Base-by-base conservation (phyloP, 495 filamentous ascomycete genomes). In the Aspergillus mulundensis region DNA sequence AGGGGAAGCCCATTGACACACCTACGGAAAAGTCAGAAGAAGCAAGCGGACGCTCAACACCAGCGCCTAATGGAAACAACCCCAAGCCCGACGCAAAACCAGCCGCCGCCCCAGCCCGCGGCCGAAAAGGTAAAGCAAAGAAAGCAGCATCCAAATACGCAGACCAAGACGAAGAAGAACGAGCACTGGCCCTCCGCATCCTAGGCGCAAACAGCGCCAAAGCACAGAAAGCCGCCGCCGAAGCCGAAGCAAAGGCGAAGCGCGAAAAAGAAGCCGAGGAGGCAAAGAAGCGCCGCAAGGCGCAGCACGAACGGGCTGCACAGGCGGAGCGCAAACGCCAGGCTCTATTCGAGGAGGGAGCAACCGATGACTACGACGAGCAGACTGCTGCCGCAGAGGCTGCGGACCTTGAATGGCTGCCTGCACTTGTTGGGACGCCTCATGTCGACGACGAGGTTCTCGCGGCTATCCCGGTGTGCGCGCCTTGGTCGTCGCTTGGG, bases 81-180 rank as follows among this genome's bases (percentile, higher is more conserved):
- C 39, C 42, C 10, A 51, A 59, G 12, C 20, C 67, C 55, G 53
- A 39, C 58, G 23, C 49, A 11, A 58, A 66, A 20, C 60, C 70
- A 67, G 72, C 47, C 61, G 60, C 58, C 54, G 66, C 68, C 32
- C 70, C 70, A 30, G 84, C 87, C 38, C 89, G 93, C 23, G 94
- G 91, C 36, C 93, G 95, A 70, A 84, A 82, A 53, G 80, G 77
- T 42, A 98, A 96, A 66, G 82, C 84, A 43, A 96, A 94, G 75
- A 96, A 95, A 64, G 82, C 88, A 0, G 90, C 90, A 23, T 72
- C 81, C 44, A 97, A 97, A 72, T 98, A 98, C 69, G 91, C 90
- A 30, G 79, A 95, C 62, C 94, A 98, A 78, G 91, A 96, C 63
- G 91, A 95, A 16, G 91, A 94, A 65, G 94, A 98, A 59, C 88